A percentile compares a stretch with the other conserved stretches of the same genome.
Evolutionary conservation across 768 basidiomycete genomes (phyloP).

Genomic region (Coprinopsis strossmayeri): DNA sequence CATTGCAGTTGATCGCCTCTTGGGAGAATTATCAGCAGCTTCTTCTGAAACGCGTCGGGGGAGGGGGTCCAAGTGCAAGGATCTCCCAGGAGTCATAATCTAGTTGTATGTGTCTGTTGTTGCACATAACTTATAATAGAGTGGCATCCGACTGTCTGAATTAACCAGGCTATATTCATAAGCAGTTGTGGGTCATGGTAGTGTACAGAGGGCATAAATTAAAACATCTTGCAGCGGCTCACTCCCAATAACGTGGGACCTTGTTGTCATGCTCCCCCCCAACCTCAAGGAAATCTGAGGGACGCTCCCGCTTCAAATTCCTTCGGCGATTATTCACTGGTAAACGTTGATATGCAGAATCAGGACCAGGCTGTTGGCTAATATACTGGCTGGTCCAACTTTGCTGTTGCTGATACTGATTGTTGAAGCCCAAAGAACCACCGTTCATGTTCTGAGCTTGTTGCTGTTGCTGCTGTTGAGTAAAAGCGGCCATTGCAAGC

Average conservation of each 20-base stretch:
- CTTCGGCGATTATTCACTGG: constrained; percentile 77
- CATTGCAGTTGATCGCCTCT: constrained; percentile 53
- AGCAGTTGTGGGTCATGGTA: not conserved
- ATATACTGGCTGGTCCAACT: constrained; percentile 41
- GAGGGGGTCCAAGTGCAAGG: not conserved
- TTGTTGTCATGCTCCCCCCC: constrained; percentile 55
- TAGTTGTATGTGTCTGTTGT: not conserved
- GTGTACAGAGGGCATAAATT: too few relatives aligned
- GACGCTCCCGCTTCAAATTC: constrained; percentile 74
- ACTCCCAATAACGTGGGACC: constrained; percentile 76
- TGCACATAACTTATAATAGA: not conserved
- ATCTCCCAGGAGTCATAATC: not conserved
- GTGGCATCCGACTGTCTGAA: not conserved
- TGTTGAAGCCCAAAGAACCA: constrained; percentile 11
- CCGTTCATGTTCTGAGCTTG: constrained; percentile 1
- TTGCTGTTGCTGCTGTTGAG: constrained; percentile 15
- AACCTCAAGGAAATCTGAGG: constrained; percentile 79
- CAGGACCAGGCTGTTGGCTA: constrained; percentile 63
- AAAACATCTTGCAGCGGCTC: too few relatives aligned
- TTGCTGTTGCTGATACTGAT: constrained; percentile 35
- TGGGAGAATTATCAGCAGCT: constrained; percentile 83
- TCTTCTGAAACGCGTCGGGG: constrained; percentile 38
- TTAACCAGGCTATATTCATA: not conserved
- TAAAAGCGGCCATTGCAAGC: constrained; percentile 46
- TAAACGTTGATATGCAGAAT: constrained; percentile 83